Base-by-base conservation (phyloP, 2,329 filamentous ascomycete genomes). In the Thyridium curvatum region DNA sequence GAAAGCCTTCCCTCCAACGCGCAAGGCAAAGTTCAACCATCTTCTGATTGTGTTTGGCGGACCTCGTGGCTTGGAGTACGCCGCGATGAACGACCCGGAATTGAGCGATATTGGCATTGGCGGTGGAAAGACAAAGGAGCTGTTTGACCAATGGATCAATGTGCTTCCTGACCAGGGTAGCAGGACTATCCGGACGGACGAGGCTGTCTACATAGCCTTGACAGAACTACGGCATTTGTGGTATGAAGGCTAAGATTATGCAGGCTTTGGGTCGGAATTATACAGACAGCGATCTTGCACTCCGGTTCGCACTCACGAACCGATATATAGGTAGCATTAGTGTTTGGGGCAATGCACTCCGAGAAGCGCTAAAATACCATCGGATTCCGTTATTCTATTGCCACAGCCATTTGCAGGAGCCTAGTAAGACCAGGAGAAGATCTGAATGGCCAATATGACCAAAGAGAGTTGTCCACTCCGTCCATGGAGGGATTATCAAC, bases 71-170 rank as follows among this genome's bases (percentile, higher is more conserved):
- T 66, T 94, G 12, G 88, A 94, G 56, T 82, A 77, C 38, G 86
- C 86, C 0, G 77, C 86, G 4, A 70, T 74, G 62, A 78, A 78
- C 45, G 74, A 79, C 46, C 60, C 64, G 16, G 61, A 72, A 37
- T 60, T 84, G 28, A 65, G 65, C 35, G 68, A 66, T 33, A 79
- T 80, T 56, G 82, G 79, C 1, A 75, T 91, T 12, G 67, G 70
- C 6, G 79, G 80, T 28, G 68, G 69, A 17, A 79, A 77, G 44
- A 82, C 81, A 8, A 75, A 70, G 47, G 78, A 86, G 47, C 57
- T 91, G 37, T 94, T 94, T 56, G 88, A 94, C 59, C 72, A 82
- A 49, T 94, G 86, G 86, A 71, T 94, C 14, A 86, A 94, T 58
- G 71, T 93, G 33, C 69, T 89, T 46, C 85, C 86, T 4, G 78